These are phyloP conservation scores for Vigna unguiculata DNA, from an alignment of 306 rosid species.

Conservation along the genomic window DNA sequence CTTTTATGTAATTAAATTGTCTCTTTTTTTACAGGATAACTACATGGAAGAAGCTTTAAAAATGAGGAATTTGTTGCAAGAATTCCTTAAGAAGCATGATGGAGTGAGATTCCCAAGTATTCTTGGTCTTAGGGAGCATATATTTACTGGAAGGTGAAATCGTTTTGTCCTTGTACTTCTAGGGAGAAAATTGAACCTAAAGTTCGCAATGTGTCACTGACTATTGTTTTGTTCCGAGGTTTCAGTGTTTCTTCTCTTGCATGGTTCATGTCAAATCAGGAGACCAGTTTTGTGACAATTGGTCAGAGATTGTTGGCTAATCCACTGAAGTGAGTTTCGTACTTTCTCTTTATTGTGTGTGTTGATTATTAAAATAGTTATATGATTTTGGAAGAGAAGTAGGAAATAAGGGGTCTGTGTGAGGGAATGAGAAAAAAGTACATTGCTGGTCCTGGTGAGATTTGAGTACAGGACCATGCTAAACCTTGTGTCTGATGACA, in stretches of 20 bases:
- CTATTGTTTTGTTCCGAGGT: slow-evolving; percentile 48
- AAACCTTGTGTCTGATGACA: slow-evolving; percentile 28
- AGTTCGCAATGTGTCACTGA: slow-evolving; percentile 34
- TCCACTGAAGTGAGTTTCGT: slow-evolving; percentile 81
- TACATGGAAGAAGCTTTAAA: slow-evolving; percentile 99
- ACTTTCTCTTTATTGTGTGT: background rate
- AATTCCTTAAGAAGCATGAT: slow-evolving; percentile 86
- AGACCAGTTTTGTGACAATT: slow-evolving; percentile 97
- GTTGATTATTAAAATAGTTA: slow-evolving; percentile 5
- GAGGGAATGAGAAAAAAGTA: background rate
- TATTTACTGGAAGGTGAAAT: slow-evolving; percentile 91
- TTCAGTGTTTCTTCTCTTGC: slow-evolving; percentile 99
- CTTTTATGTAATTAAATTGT: slow-evolving; percentile 30
- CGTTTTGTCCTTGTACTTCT: slow-evolving; percentile 11
- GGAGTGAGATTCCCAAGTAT: slow-evolving; percentile 90
- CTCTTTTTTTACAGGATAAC: slow-evolving; percentile 65
- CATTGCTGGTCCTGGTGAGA: slow-evolving; percentile 18
- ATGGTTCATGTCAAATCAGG: slow-evolving; percentile 99
- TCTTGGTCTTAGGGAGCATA: slow-evolving; percentile 97
- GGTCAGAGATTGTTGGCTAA: slow-evolving; percentile 97
- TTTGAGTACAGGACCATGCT: slow-evolving; percentile 9
- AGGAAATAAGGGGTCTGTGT: slow-evolving; percentile 5
- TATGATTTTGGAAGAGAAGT: background rate
- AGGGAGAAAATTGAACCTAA: background rate
- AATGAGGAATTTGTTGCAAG: slow-evolving; percentile 95